Evolutionary conservation across 2,329 filamentous ascomycete genomes (phyloP).

Genomic region (Tolypocladium endophyticum): DNA sequence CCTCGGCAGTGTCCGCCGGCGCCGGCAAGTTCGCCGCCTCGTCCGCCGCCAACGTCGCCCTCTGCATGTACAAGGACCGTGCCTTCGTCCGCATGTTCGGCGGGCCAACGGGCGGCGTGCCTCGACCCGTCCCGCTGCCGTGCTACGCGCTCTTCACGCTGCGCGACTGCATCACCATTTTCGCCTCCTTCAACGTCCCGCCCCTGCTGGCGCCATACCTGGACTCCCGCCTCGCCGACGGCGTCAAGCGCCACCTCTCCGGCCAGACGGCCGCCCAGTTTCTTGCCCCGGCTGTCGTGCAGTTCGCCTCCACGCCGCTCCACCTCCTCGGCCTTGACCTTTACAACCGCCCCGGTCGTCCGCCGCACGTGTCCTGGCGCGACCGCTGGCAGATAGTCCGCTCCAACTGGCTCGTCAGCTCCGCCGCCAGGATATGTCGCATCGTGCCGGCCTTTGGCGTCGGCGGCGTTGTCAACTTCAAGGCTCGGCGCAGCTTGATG

Average conservation of each 20-base stretch:
- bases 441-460: conserved; percentile 86
- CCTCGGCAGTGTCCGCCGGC: conserved; percentile 59
- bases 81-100: conserved; percentile 78
- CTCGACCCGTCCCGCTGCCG: conserved; percentile 51
- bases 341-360: conserved; percentile 57
- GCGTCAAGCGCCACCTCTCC: conserved; percentile 30
- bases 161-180: conserved; percentile 81
- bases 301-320: conserved; percentile 71
- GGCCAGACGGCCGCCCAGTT: conserved; percentile 67
- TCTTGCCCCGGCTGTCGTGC: conserved; percentile 65
- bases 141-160: conserved; percentile 71
- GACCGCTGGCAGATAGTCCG: conserved; percentile 60
- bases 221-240: conserved; percentile 40
- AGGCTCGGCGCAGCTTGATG: conserved; percentile 60
- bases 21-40: conserved; percentile 73
- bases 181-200: conserved; percentile 85
- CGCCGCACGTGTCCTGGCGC: conserved; percentile 25
- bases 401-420: conserved; percentile 66
- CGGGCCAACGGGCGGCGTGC: conserved; percentile 34
- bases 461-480: conserved; percentile 75
- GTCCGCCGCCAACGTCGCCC: conserved; percentile 68
- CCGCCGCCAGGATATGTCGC: conserved; percentile 65
- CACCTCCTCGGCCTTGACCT: conserved; percentile 79
- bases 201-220: conserved; percentile 64
- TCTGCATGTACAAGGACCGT: conserved; percentile 85